phyloP scores from a whole-genome alignment of 2,329 filamentous ascomycete species.

The Leptographium flavum region DNA sequence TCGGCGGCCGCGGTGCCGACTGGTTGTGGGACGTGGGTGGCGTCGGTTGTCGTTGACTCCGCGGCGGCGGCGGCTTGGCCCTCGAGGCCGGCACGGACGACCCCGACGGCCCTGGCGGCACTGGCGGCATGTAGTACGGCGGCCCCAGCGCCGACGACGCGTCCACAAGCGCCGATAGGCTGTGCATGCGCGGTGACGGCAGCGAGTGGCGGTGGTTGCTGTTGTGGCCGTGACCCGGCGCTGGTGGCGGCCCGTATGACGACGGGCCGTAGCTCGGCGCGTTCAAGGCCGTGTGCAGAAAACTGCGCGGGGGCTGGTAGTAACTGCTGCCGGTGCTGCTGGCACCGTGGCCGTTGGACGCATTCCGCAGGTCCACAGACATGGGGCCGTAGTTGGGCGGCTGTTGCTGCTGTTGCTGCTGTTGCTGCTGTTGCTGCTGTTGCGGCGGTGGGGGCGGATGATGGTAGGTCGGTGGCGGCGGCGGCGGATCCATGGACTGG shows the following conservation, averaged over 20 bases:
- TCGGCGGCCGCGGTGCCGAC: background rate
- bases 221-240: background rate
- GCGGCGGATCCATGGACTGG: conserved; percentile 4
- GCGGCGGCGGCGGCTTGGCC: background rate
- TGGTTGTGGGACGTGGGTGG: background rate
- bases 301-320: conserved; percentile 3
- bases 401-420: conserved; percentile 3
- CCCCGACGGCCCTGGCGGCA: too few relatives aligned
- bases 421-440: background rate
- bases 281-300: conserved; percentile 9
- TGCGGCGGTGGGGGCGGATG: background rate
- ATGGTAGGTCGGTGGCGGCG: background rate
- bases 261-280: background rate
- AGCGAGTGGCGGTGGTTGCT: background rate
- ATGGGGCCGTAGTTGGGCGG: too few relatives aligned
- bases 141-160: background rate
- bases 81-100: conserved; percentile 5
- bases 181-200: background rate
- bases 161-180: background rate
- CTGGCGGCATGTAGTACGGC: conserved; percentile 10
- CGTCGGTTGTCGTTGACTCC: background rate
- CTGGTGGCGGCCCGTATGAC: background rate
- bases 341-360: conserved; percentile 1
- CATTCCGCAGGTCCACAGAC: too few relatives aligned
- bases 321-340: conserved; percentile 1